Conservation (phyloP, 2,329 filamentous ascomycete species). For the Beauveria rudraprayagi region DNA sequence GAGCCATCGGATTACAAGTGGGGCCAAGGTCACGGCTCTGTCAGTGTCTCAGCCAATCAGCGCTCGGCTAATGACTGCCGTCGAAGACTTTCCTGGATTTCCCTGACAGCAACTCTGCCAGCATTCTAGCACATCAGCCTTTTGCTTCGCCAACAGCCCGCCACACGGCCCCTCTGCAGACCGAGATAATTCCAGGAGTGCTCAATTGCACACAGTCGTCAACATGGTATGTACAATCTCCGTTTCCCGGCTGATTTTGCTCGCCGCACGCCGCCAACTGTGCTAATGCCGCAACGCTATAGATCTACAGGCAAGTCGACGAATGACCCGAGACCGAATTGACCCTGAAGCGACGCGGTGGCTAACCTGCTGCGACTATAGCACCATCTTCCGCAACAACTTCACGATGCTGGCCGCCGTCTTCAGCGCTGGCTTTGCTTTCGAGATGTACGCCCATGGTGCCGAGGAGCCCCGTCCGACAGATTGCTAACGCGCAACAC, state of each 20-base stretch:
- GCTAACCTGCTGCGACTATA: conserved; percentile 30
- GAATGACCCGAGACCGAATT: conserved; percentile 1
- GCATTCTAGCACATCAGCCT: conserved; percentile 6
- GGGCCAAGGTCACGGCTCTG: neutral
- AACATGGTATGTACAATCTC: conserved; percentile 48
- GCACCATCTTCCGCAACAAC: conserved; percentile 80
- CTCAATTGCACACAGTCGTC: conserved; percentile 17
- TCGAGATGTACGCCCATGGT: conserved; percentile 70
- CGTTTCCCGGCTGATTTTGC: neutral
- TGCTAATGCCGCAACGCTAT: conserved; percentile 26
- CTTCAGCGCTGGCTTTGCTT: conserved; percentile 80
- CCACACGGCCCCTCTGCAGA: conserved; percentile 8
- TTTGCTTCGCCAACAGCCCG: conserved; percentile 5
- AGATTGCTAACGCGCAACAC: conserved; percentile 25
- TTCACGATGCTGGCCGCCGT: conserved; percentile 78
- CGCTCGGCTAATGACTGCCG: neutral
- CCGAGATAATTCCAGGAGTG: conserved; percentile 4
- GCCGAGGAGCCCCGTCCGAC: conserved; percentile 14
- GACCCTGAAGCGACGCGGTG: conserved; percentile 11
- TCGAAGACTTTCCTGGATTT: conserved; percentile 13
- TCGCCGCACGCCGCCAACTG: neutral
- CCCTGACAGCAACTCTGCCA: conserved; percentile 1
- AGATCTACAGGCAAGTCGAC: conserved; percentile 53
- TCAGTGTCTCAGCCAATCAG: conserved; percentile 7
- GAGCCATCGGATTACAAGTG: conserved; percentile 8